Percentiles rank a stretch among this genome's conserved stretches.
phyloP scores from a whole-genome alignment of 805 yeast species.

The Saccharomycopsis sp. region DNA sequence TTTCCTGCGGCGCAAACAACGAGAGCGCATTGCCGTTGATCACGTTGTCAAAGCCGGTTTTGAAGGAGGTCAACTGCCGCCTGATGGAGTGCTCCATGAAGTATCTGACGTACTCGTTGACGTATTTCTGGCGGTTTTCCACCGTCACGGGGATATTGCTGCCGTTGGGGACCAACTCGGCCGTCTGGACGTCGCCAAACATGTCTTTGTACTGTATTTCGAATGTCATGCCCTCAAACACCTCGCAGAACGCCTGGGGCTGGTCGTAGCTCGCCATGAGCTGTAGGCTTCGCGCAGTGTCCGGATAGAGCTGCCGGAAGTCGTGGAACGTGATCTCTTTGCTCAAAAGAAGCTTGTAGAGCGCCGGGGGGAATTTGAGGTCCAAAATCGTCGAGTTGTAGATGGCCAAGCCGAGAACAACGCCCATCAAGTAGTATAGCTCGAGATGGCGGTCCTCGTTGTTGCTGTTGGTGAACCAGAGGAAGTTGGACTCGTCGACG shows the following conservation, averaged over 20 bases:
- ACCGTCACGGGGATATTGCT: conserved; percentile 44
- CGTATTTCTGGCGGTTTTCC: conserved; percentile 53
- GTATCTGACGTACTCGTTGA: conserved; percentile 54
- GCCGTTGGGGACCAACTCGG: conserved; percentile 57
- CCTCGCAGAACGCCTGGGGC: conserved; percentile 35
- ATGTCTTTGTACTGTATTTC: conserved; percentile 48
- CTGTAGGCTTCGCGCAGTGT: conserved; percentile 45
- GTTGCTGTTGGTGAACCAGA: conserved; percentile 66
- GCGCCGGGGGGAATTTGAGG: conserved; percentile 63
- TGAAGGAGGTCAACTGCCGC: conserved; percentile 50
- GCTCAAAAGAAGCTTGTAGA: conserved; percentile 67
- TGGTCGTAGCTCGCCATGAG: conserved; percentile 38
- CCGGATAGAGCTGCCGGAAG: conserved; percentile 62
- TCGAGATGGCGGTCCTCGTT: conserved; percentile 38
- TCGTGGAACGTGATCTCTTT: conserved; percentile 55
- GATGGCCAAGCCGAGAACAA: conserved; percentile 81
- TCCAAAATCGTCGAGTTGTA: conserved; percentile 86
- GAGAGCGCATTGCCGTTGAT: conserved; percentile 78
- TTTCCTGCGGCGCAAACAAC: conserved; percentile 73
- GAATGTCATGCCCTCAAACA: conserved; percentile 48
- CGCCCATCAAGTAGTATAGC: conserved; percentile 73
- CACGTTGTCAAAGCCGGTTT: conserved; percentile 66
- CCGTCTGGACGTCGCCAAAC: conserved; percentile 37
- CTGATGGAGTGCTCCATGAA: conserved; percentile 50
- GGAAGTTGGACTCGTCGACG: conserved; percentile 59